Evolutionary conservation across 73 alveolate genomes (phyloP).

Genomic region (Paramecium octaurelia): DNA sequence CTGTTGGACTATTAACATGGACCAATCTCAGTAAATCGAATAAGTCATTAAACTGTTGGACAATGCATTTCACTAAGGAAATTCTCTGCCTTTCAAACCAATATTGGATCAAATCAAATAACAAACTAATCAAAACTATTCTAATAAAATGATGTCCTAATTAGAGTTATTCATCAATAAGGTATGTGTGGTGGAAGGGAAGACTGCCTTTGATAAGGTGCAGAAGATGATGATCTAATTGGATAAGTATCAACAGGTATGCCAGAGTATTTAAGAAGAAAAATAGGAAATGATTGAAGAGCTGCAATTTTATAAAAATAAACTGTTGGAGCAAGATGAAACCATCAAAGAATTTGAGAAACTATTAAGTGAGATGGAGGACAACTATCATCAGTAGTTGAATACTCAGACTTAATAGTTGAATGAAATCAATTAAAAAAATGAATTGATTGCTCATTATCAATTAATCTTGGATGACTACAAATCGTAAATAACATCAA

Average conservation of each 20-base stretch:
- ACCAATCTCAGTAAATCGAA: background rate
- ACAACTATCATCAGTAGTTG: background rate
- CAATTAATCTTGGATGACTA: background rate
- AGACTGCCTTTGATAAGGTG: background rate
- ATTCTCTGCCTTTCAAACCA: background rate
- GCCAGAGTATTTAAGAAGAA: background rate
- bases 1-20: background rate
- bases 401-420: background rate
- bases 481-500: background rate
- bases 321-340: background rate
- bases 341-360: background rate
- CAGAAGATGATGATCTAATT: background rate
- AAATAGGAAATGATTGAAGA: conserved; percentile 2
- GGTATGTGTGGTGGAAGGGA: background rate
- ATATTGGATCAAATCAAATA: background rate
- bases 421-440: background rate
- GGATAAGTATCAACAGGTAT: background rate
- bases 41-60: background rate
- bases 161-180: background rate
- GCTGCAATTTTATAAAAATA: background rate
- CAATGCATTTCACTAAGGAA: background rate
- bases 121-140: background rate
- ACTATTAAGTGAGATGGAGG: background rate
- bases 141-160: background rate
- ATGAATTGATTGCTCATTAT: background rate